phyloP scores from a whole-genome alignment of 2,329 filamentous ascomycete species.

The Hortaea sp. region DNA sequence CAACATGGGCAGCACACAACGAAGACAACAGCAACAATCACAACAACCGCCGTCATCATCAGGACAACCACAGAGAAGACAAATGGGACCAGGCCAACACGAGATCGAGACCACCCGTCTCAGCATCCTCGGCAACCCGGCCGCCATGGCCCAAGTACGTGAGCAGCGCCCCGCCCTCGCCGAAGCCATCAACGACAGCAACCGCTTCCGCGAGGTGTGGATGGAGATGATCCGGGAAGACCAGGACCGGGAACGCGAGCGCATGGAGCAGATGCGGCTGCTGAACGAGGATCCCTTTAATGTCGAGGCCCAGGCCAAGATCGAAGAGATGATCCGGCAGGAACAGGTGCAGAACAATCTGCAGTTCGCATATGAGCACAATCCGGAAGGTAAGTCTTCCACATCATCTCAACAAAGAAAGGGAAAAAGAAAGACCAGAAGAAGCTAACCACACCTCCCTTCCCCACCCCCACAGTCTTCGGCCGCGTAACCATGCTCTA shows the following conservation, averaged over 20 bases:
- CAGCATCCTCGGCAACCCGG: conserved; percentile 70
- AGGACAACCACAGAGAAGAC: conserved; percentile 3
- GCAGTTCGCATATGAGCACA: conserved; percentile 93
- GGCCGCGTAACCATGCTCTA: conserved; percentile 94
- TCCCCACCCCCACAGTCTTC: conserved; percentile 53
- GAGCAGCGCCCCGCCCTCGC: conserved; percentile 68
- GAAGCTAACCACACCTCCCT: neutral
- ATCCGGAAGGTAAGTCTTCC: conserved; percentile 68
- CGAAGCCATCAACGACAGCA: conserved; percentile 62
- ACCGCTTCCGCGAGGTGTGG: conserved; percentile 65
- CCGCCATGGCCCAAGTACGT: conserved; percentile 59
- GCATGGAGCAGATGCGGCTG: conserved; percentile 71
- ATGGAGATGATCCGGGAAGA: conserved; percentile 59
- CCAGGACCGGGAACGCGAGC: conserved; percentile 61
- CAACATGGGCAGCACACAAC: conserved; percentile 20
- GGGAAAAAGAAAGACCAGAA: neutral
- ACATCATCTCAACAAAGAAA: neutral
- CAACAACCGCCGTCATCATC: conserved; percentile 4
- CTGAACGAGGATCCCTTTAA: conserved; percentile 94
- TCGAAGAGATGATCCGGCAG: conserved; percentile 94
- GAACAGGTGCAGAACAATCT: conserved; percentile 91
- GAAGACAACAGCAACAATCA: conserved; percentile 12
- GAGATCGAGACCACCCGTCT: conserved; percentile 75
- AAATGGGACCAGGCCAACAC: conserved; percentile 13
- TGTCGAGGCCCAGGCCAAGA: conserved; percentile 77